Base-by-base conservation (phyloP, 352 stramenopile species). In the Globisporangium radiosum region DNA sequence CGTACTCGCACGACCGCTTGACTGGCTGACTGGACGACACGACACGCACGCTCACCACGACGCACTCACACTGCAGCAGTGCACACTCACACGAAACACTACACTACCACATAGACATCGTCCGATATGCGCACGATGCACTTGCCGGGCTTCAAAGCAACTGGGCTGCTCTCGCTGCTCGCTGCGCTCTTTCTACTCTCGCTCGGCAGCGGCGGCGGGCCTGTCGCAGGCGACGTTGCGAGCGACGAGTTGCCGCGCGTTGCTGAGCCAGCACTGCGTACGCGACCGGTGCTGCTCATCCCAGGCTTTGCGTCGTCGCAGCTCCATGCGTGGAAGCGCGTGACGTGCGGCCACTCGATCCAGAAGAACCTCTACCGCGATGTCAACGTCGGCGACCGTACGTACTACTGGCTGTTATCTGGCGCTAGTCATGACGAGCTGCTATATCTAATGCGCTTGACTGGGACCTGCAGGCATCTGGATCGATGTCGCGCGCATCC, bases 241-340 rank as follows among this genome's bases (percentile, higher is more conserved):
- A 38, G 38, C 7, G 53, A 55, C 13, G 50, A 65, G 25, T 8
- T 48, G 15, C 15, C 47, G 15, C 11, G 25, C 38, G 11, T 38
- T 5, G 15, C 45, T 14, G 47, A 53, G 2, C 47, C 45, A 7
- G 33, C 10, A 40, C 43, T 65, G 54, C 61, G 49, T 9, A 80
- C 76, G 60, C 73, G 79, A 3, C 83, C 83, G 0, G 78, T 92
- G 62, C 64, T 92, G 56, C 68, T 92, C 47, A 71, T 92, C 37
- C 83, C 83, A 33, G 83, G 83, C 60, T 92, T 90, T 47, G 83
- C 83, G 45, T 92, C 80, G 7, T 85, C 83, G 39, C 83, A 92
- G 60, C 69, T 92, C n/a, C 71, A 88, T 36, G 71, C 78, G 14
- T 92, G 83, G 83, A 81, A 78, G 53, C 75, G 78, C 55, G 60